Base-by-base conservation (phyloP, 148 eudicot species). In the Amaranthus hypochondriacus region DNA sequence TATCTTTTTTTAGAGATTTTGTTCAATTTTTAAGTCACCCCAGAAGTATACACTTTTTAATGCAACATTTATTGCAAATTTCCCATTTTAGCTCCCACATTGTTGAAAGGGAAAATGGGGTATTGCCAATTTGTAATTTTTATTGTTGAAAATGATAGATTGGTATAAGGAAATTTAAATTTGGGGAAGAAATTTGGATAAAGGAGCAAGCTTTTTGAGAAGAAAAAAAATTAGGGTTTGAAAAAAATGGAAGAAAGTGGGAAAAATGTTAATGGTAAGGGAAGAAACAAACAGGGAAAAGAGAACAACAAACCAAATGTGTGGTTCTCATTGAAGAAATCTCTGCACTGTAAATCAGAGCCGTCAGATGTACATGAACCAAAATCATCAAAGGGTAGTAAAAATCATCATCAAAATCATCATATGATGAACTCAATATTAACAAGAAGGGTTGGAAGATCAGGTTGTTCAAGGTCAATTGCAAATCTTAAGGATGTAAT, bases 381-480 rank as follows among this genome's bases (percentile, higher is more conserved):
- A 9, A 88, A 78, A 69, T 78, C 89, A 28, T 4, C 69, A 69
- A 56, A 63, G 9, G 52, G 9, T 6, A 73, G 13, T 4, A 78
- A 67, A 14, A 47, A 75, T 53, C 57, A 66, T 55, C 13, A 14
- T 68, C 67, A 48, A 4, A 76, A 73, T 78, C 85, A 81, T 79
- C 83, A 76, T 54, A 87, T 81, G 15, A 69, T 90, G 60, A 78
- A 83, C 65, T 54, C 93, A 75, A 87, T 90, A 82, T 75, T 87
- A 78, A 85, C 96, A 4, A 80, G 78, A 48, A 92, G 84, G 73
- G 57, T 81, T 51, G 87, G 84, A 7, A 86, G 97, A 82, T 92
- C 97, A 48, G 97, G 98, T 0, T 95, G 98, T 81, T 95, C 98
- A 70, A 82, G 98, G 83, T 95, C 98, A 51, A 92, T 95, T 6